Percentiles rank a stretch among this genome's conserved stretches.
phyloP scores from a whole-genome alignment of 2,329 filamentous ascomycete genomes.

The Colletotrichum navitas region DNA sequence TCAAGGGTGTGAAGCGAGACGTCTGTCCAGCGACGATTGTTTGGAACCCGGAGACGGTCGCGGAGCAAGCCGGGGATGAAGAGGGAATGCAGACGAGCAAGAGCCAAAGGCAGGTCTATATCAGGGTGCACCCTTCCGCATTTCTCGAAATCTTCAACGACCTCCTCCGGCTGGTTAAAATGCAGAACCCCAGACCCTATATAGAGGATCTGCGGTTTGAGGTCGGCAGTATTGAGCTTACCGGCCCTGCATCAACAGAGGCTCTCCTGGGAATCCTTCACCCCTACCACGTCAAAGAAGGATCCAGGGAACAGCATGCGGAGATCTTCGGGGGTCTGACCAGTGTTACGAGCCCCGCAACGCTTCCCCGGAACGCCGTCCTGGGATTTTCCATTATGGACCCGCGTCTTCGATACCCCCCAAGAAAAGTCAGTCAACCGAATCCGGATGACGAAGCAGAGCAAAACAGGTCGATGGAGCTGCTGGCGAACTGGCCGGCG shows the following conservation, averaged over 20 bases:
- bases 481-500: conserved; percentile 76
- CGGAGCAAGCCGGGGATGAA: conserved; percentile 44
- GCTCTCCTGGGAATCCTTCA: conserved; percentile 77
- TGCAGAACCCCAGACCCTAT: conserved; percentile 71
- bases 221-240: conserved; percentile 69
- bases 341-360: conserved; percentile 75
- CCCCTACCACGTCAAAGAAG: conserved; percentile 56
- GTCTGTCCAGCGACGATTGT: conserved; percentile 81
- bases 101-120: conserved; percentile 64
- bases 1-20: conserved; percentile 63
- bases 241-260: conserved; percentile 81
- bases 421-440: conserved; percentile 64
- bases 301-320: conserved; percentile 56
- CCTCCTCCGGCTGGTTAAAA: conserved; percentile 68
- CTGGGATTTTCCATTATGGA: conserved; percentile 82
- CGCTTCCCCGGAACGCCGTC: conserved; percentile 77
- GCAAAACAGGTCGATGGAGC: conserved; percentile 64
- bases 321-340: conserved; percentile 64
- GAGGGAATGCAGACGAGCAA: conserved; percentile 44
- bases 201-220: conserved; percentile 79
- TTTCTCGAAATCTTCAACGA: conserved; percentile 78
- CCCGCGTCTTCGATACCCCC: conserved; percentile 84
- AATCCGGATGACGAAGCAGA: conserved; percentile 52
- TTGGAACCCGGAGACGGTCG: conserved; percentile 71
- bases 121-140: conserved; percentile 86